A percentile compares a stretch with the other conserved stretches of the same genome.
Evolutionary conservation across 148 eudicot genomes (phyloP).

Genomic region (Amaranthus palmeri): DNA sequence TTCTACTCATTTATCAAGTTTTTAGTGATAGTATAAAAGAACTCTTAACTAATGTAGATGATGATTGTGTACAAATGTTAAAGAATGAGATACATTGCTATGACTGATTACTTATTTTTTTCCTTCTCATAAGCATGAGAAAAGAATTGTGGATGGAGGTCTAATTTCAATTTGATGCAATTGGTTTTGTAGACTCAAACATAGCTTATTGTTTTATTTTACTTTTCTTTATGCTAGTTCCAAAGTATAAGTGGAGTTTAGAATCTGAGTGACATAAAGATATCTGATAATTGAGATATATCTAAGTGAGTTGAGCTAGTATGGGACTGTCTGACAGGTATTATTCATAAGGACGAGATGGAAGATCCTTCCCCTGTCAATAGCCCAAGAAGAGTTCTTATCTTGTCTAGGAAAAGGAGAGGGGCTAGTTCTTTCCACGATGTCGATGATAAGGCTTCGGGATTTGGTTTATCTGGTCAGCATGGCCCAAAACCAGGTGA

Average conservation of each 20-base stretch:
- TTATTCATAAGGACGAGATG: conserved; percentile 28
- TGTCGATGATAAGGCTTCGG: conserved; percentile 40
- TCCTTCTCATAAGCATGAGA: not conserved
- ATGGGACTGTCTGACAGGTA: conserved; percentile 1
- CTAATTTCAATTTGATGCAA: not conserved
- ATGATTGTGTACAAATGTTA: not conserved
- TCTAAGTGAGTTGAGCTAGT: conserved; percentile 1
- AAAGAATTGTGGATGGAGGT: not conserved
- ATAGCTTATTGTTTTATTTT: not conserved
- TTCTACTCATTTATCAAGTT: too few species aligned
- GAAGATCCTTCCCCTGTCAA: conserved; percentile 56
- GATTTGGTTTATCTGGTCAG: conserved; percentile 69
- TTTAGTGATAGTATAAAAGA: too few species aligned
- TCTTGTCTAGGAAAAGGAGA: conserved; percentile 65
- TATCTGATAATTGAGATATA: not conserved
- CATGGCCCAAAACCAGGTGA: conserved; percentile 85
- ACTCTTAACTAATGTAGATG: too few species aligned
- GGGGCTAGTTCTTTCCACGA: conserved; percentile 42
- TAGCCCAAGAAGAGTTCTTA: conserved; percentile 84
- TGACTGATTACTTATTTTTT: not conserved
- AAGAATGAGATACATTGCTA: not conserved
- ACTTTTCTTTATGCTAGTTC: not conserved
- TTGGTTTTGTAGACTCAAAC: not conserved
- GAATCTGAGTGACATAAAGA: conserved; percentile 5
- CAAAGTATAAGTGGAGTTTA: not conserved